Conservation (phyloP, 192 early-diverging fungal genomes). For the Backusella sp. region DNA sequence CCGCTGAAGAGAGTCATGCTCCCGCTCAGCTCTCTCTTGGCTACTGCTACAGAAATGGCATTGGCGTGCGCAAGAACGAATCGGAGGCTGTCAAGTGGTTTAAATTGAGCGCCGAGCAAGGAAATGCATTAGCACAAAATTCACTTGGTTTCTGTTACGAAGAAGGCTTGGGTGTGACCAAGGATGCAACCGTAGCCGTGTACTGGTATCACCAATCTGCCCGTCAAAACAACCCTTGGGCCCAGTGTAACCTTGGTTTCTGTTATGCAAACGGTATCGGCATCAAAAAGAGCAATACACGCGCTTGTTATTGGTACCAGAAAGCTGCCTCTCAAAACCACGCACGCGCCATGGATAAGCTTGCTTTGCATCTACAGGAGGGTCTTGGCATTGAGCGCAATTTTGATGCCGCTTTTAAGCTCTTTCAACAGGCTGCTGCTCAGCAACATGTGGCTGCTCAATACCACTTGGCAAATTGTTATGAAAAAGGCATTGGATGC, state of each 20-base stretch:
- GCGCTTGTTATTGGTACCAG: slow-evolving; percentile 57
- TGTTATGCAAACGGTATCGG: slow-evolving; percentile 79
- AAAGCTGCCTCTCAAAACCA: slow-evolving; percentile 58
- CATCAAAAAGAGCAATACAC: slow-evolving; percentile 46
- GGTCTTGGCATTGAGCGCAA: slow-evolving; percentile 50
- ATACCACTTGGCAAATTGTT: slow-evolving; percentile 50
- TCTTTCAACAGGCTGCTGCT: slow-evolving; percentile 60
- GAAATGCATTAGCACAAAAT: slow-evolving; percentile 49
- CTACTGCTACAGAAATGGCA: slow-evolving; percentile 60
- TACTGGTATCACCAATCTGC: slow-evolving; percentile 68
- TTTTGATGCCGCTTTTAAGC: slow-evolving; percentile 45
- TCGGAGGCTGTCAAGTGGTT: slow-evolving; percentile 57
- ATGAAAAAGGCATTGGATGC: slow-evolving; percentile 45
- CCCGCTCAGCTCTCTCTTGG: slow-evolving; percentile 57
- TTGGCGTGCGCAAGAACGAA: slow-evolving; percentile 49
- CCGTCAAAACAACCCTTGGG: slow-evolving; percentile 72
- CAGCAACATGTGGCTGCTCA: slow-evolving; percentile 59
- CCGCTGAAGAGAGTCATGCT: slow-evolving; percentile 47
- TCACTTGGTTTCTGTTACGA: slow-evolving; percentile 82
- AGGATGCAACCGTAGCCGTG: slow-evolving; percentile 54
- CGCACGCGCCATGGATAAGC: slow-evolving; percentile 52
- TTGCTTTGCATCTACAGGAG: slow-evolving; percentile 51
- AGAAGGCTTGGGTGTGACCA: slow-evolving; percentile 66
- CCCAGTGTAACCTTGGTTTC: slow-evolving; percentile 80
- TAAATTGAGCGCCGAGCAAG: slow-evolving; percentile 49